phyloP scores from a whole-genome alignment of 2,329 filamentous ascomycete species.

The Paracoccidioides lutzii region DNA sequence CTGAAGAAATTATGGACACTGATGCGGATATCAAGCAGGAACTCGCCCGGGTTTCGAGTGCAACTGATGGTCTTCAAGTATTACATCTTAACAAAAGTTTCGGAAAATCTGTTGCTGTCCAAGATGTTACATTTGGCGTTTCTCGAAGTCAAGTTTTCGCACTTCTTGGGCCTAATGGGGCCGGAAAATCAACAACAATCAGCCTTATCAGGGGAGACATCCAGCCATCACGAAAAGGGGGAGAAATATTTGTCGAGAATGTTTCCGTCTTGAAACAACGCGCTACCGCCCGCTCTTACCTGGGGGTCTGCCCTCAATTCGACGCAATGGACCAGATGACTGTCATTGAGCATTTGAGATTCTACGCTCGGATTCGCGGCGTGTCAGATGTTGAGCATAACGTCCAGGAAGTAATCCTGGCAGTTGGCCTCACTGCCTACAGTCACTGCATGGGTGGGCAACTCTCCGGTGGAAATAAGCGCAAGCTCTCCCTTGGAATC shows the following conservation, averaged over 20 bases:
- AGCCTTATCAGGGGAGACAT: constrained; percentile 82
- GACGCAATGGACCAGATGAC: constrained; percentile 88
- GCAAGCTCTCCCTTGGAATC: constrained; percentile 81
- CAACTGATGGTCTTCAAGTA: constrained; percentile 60
- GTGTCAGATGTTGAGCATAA: constrained; percentile 64
- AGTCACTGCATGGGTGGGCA: constrained; percentile 61
- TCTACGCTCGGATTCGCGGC: constrained; percentile 77
- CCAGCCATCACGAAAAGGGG: constrained; percentile 54
- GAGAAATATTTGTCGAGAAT: constrained; percentile 69
- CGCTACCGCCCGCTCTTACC: constrained; percentile 56
- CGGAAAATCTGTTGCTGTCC: constrained; percentile 62
- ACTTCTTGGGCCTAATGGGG: constrained; percentile 78
- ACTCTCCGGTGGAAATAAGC: constrained; percentile 80
- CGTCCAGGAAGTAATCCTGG: constrained; percentile 61
- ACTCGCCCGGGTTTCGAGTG: constrained; percentile 47
- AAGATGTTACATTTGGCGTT: constrained; percentile 76
- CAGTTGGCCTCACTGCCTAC: constrained; percentile 64
- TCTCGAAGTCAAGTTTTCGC: constrained; percentile 73
- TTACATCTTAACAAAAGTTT: constrained; percentile 71
- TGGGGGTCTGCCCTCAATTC: constrained; percentile 86
- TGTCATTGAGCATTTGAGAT: constrained; percentile 69
- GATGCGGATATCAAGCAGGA: constrained; percentile 55
- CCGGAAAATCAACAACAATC: constrained; percentile 83
- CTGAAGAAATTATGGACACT: constrained; percentile 23
- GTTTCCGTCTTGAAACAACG: constrained; percentile 61